Evolutionary conservation across 148 eudicot genomes (phyloP), one percentile per base, ranked within the genome.

Genomic region (Rhododendron vialii): DNA sequence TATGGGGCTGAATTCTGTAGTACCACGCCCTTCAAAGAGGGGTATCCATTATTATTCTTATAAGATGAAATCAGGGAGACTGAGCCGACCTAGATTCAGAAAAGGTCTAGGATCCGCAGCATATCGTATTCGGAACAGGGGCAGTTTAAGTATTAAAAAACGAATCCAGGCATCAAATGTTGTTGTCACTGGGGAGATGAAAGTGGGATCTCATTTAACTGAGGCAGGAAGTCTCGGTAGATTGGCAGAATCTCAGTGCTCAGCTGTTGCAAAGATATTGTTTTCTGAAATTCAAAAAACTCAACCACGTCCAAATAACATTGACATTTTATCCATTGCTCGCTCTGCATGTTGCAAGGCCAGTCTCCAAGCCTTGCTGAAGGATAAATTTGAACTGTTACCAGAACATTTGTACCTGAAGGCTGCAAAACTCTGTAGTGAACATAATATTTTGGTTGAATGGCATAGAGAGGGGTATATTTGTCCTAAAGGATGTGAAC

Each of bases 381-480:
- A 95, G 91, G 92, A 87, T 84, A 95, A 93, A 87, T 97, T 94
- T 89, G 98, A 98, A 81, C 88, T 81, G 22, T 81, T 97, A 84
- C 99, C 99, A 24, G 93, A 95, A 85, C 94, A 93, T 78, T 89
- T 97, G 88, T 95, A 91, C 87, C 90, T 97, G 30, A 97, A 92
- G 89, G 99, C 99, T 10, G 99, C 95, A 65, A 97, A 94, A 86
- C 93, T 97, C 69, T 95, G 99, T 90, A 93, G 98, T 82, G 99
- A 97, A 88, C 95, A 93, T 55, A 93, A 91, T 88, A 89, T 87
- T 84, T 84, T 88, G 48, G 93, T 94, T 71, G 89, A 89, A 71
- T 95, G 99, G 99, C 98, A 97, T 90, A 93, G 86, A 86, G 95
- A 97, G 47, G 94, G 93, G 61, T 95, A 88, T 88, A 87, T 73